Base-by-base conservation (phyloP, 2,329 filamentous ascomycete genomes). In the Penicillium psychrosexuale region DNA sequence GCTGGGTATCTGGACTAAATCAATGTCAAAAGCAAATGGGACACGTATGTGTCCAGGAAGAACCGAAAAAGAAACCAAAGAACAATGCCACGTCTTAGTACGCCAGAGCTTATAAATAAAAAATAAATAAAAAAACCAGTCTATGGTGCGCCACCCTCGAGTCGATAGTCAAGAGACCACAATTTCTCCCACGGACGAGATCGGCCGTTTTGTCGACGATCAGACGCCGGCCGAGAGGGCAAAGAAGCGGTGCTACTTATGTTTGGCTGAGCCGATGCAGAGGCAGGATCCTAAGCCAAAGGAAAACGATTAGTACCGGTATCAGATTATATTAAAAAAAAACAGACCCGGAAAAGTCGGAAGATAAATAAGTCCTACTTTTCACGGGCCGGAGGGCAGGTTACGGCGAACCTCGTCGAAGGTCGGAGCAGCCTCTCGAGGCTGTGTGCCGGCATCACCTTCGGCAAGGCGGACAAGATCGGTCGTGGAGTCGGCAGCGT, bases 391-490 rank as follows among this genome's bases (percentile, higher is more conserved):
- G 58, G 71, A 69, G 65, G 75, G 71, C 53, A 75, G 70, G 68
- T 77, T 74, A 68, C 72, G 74, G 72, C 76, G 75, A 75, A 78
- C 76, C 75, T 78, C 75, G 61, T 78, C 75, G 66, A 74, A 75
- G 40, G 74, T 70, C 49, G 69, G 70, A 39, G 67, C 74, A 58
- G 73, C 61, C 59, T 75, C 76, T 55, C 74, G 69, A 49, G 63
- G 66, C 58, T 66, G 66, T 37, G 65, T 65, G 56, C 65, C 61
- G 50, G 66, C 45, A 51, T 76, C 73, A 31, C 66, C 68, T 46
- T 76, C 72, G 15, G 68, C 66, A 17, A 68, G 66, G 28, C 72
- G 68, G 27, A 67, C 66, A 33, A 71, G 68, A 54, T 77, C 73
- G 12, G 67, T 64, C 11, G 64, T 59, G 12, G 73, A 73, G 47